Base-by-base conservation (phyloP, 2,329 filamentous ascomycete species). In the Purpureocillium takamizusanense region DNA sequence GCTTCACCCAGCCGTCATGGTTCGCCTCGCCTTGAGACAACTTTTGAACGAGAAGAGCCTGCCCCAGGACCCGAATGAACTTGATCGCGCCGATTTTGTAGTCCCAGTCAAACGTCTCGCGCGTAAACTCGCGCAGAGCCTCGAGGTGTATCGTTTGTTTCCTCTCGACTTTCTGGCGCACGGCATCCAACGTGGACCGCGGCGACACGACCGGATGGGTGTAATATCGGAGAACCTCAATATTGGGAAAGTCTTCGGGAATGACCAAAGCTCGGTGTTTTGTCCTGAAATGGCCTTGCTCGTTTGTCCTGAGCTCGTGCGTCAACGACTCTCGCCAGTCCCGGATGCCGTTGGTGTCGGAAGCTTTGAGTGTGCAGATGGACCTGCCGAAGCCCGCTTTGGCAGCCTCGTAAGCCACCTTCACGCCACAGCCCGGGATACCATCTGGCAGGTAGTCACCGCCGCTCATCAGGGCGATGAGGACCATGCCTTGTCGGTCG, bases 401-500 rank as follows among this genome's bases (percentile, higher is more conserved):
- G 27, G 89, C 89, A 38, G 92, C 94, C 56, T 95, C 87, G 48
- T 85, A 92, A 1, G 92, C 90, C 10, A 89, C 70, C 54, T 90
- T 94, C 35, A 87, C 78, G 2, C 92, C 92, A 50, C 89, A 94
- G 4, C 86, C 84, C 0, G 85, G 80, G 13, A 98, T 82, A 0
- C 92, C 92, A 39, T 87, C 85, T 0, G 89, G 86, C 1, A 90
- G 69, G 51, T 98, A 98, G 59, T 98, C 92, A 7, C 92, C 92
- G 7, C 92, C 92, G 49, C 89, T 95, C 75, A 98, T 88, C 44
- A 98, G 66, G 1, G 92, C 92, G 15, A 97, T 83, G 11, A 98
- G 65, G 16, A 97, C 83, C 89, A 98, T 94, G 1, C 88, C 90
- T 45, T 92, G 81, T 15, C 83, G 72, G 51, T 89, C 86, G 33